Evolutionary conservation across 352 stramenopile species (phyloP), one percentile per base, ranked within the genome.

Genomic region (Globisporangium cylindrosporum): DNA sequence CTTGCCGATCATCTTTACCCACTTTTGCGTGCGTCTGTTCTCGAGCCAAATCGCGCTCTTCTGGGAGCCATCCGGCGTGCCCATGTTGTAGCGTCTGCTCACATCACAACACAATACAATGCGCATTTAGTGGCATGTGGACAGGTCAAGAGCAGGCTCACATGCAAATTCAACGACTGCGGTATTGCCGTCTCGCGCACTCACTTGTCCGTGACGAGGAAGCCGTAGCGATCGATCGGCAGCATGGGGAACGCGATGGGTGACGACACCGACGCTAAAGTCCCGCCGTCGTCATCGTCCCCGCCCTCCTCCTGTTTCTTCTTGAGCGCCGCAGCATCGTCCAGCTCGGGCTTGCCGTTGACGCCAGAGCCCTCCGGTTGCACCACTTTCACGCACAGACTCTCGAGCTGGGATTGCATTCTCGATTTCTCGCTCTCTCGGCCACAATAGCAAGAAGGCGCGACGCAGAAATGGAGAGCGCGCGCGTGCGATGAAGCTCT

Each of bases 1-100:
- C 53, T 89, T 90, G 63, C 85, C 85, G 48, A 91, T 91, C 85
- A 93, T 93, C 63, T 83, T 81, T 57, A 93, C 74, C 85, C 85
- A 93, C 65, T 93, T 93, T 51, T 91, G 78, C 29, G 81, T 91
- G 38, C 85, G 81, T 4, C 77, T 81, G 66, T 93, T 93, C 73
- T 93, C 85, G 7, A 93, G 78, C 85, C 85, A 93, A 18, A 88
- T 69, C 1, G 73, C 71, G 14, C 79, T 68, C 54, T 81, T 82
- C 29, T 82, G 74, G 0, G 67, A 60, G 12, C 34, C 54, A 27
- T 62, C 48, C 1, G 32, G 49, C 6, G 75, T 59, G 4, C 73
- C 62, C 41, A 79, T 74, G 51, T 81, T 81, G 62, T 76, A 88
- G 68, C 81, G 79, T 57, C 81, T 88, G 59, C 9, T 60, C n/a